Evolutionary conservation across 805 yeast species (phyloP), one percentile per base, ranked within the genome.

Genomic region (Ogataea nitratoaversa): DNA sequence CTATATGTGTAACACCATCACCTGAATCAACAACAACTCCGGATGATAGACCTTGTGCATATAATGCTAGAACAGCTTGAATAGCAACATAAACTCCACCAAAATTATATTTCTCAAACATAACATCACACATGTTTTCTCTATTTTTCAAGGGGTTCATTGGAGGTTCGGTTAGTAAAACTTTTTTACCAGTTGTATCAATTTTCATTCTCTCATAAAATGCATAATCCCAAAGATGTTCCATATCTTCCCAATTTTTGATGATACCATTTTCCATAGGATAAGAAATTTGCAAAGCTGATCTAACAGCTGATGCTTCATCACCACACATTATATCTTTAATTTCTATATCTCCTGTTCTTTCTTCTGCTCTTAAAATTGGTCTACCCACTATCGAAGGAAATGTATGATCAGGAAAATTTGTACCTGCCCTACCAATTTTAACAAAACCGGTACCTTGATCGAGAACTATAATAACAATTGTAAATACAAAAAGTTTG

Each of bases 241-340:
- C 96, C 98, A 93, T 93, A 62, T 93, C 99, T 54, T 90, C 96
- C 99, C 99, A 93, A 64, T 90, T 88, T 59, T 82, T 84, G 61
- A 93, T 91, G 55, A 93, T 87, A 57, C 99, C 99, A 62, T 93
- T 93, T 66, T 93, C 99, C 98, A 93, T 90, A 11, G 99, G 99
- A 58, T 93, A 93, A n/a, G 90, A 81, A 42, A 93, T 79, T 66
- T 93, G 96, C 44, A 93, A 73, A 50, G 90, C 78, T 2, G 96
- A 82, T 55, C 99, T 79, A 27, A 86, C 95, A 20, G 84, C 84
- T 49, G 86, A 78, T 36, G 99, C 99, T 59, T 93, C 98, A 50
- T 82, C 84, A 49, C 99, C 99, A 57, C 96, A 90, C 99, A 93
- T 93, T 54, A 93, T 87, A 61, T 93, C 99, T 59, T 84, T 87